These are phyloP conservation scores for Eurotiales sp. DNA, from an alignment of 2,329 filamentous ascomycete genomes.

Conservation along the genomic window DNA sequence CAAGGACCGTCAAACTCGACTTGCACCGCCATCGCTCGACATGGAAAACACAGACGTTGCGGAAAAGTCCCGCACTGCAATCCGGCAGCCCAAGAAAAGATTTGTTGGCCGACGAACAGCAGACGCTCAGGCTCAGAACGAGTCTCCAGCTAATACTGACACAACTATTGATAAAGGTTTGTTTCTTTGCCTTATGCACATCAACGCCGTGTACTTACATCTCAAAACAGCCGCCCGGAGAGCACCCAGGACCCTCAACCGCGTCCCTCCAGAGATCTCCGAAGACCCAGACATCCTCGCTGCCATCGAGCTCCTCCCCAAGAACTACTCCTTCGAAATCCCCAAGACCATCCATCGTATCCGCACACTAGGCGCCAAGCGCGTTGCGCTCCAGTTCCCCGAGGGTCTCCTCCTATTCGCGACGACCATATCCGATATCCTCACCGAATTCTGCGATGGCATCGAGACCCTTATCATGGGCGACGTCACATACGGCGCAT, in stretches of 20 bases:
- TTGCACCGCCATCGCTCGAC: too few species aligned
- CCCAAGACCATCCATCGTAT: conserved; percentile 97
- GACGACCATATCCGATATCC: conserved; percentile 94
- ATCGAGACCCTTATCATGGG: conserved; percentile 97
- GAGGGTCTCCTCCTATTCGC: conserved; percentile 94
- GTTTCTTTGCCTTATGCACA: background rate
- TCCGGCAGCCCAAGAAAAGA: conserved; percentile 78
- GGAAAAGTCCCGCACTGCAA: conserved; percentile 25
- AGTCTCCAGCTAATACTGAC: conserved; percentile 55
- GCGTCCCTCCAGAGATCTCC: conserved; percentile 82
- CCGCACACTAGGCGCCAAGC: conserved; percentile 71
- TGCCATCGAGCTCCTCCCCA: conserved; percentile 79
- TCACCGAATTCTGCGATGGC: conserved; percentile 88
- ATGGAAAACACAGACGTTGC: conserved; percentile 21
- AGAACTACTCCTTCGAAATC: conserved; percentile 98
- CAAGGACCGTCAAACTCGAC: too few species aligned
- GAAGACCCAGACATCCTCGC: conserved; percentile 81
- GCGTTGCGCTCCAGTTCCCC: conserved; percentile 92
- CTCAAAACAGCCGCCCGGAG: conserved; percentile 65
- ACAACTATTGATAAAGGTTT: conserved; percentile 46
- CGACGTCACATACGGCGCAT: conserved; percentile 96
- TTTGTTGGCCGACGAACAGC: conserved; percentile 83
- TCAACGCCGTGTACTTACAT: background rate
- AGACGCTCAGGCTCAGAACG: conserved; percentile 53
- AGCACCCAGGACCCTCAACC: conserved; percentile 77